Conservation (phyloP, 192 early-diverging fungal species). For the Phycomyces blakesleeanus region DNA sequence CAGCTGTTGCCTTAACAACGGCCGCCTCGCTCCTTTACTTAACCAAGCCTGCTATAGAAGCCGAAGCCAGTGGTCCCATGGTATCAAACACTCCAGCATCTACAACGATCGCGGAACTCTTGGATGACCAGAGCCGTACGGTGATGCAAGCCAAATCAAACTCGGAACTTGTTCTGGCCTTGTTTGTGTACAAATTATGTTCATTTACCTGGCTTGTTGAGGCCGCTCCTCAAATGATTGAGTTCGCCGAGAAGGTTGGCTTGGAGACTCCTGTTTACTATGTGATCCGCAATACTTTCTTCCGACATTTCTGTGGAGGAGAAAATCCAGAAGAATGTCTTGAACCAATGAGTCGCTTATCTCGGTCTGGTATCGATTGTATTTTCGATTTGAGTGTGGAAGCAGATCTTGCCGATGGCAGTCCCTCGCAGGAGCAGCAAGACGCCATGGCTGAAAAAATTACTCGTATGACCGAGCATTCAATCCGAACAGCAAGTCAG, state of each 20-base stretch:
- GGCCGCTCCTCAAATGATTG: slow-evolving; percentile 52
- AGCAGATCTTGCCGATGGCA: slow-evolving; percentile 62
- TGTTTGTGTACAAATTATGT: slow-evolving; percentile 71
- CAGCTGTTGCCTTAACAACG: slow-evolving; percentile 1
- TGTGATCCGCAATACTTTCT: slow-evolving; percentile 83
- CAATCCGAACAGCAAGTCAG: slow-evolving; percentile 62
- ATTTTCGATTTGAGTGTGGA: slow-evolving; percentile 89
- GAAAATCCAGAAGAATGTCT: slow-evolving; percentile 81
- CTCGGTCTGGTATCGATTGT: slow-evolving; percentile 63
- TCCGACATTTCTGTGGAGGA: slow-evolving; percentile 88
- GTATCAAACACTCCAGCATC: slow-evolving; percentile 3
- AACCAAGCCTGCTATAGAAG: background rate
- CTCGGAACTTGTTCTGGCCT: slow-evolving; percentile 55
- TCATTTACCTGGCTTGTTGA: slow-evolving; percentile 59
- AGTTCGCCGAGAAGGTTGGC: slow-evolving; percentile 46
- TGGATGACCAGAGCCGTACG: slow-evolving; percentile 35
- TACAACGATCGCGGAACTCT: slow-evolving; percentile 26
- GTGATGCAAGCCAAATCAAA: slow-evolving; percentile 49
- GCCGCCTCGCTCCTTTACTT: background rate
- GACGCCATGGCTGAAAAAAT: slow-evolving; percentile 58
- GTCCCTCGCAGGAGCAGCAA: slow-evolving; percentile 20
- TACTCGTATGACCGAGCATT: slow-evolving; percentile 63
- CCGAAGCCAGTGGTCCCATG: background rate
- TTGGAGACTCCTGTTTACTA: slow-evolving; percentile 54
- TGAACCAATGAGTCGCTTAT: slow-evolving; percentile 73